phyloP scores from a whole-genome alignment of 345 rosid species.

The Clarkia xantiana region DNA sequence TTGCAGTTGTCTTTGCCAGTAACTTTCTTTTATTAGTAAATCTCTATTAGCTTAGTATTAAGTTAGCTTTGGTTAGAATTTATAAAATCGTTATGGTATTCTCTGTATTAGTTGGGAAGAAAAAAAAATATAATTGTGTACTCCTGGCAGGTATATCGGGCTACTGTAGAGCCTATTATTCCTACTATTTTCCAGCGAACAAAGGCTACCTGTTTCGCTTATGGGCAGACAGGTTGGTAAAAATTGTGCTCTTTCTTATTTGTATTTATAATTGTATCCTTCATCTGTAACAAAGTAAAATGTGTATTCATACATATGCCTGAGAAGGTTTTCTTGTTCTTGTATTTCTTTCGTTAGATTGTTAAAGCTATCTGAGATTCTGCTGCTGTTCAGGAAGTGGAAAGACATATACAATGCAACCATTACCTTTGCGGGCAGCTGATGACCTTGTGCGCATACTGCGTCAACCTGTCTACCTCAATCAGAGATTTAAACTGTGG shows the following conservation, averaged over 20 bases:
- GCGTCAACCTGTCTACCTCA: constrained; percentile 71
- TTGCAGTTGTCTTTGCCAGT: background rate
- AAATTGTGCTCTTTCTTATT: constrained; percentile 1
- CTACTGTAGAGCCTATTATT: constrained; percentile 83
- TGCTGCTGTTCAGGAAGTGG: constrained; percentile 64
- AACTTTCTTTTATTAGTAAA: too few relatives aligned
- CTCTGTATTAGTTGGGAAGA: too few relatives aligned
- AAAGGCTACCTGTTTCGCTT: constrained; percentile 99
- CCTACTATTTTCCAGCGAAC: constrained; percentile 85
- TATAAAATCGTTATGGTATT: too few relatives aligned
- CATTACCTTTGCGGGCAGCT: constrained; percentile 74
- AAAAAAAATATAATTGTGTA: background rate
- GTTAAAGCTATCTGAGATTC: background rate
- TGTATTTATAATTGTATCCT: background rate
- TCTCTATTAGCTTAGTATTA: too few relatives aligned
- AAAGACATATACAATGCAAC: constrained; percentile 98
- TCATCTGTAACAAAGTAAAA: too few relatives aligned
- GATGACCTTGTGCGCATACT: constrained; percentile 77
- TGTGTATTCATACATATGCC: too few relatives aligned
- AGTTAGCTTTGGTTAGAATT: too few relatives aligned
- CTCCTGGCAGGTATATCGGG: constrained; percentile 61
- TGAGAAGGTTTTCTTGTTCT: too few relatives aligned
- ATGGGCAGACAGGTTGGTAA: constrained; percentile 90
- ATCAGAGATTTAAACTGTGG: constrained; percentile 86
- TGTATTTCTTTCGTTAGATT: too few relatives aligned